Percentiles rank a stretch among this genome's conserved stretches.
phyloP scores from a whole-genome alignment of 2,329 filamentous ascomycete genomes.

The Aspergillus cejpii region DNA sequence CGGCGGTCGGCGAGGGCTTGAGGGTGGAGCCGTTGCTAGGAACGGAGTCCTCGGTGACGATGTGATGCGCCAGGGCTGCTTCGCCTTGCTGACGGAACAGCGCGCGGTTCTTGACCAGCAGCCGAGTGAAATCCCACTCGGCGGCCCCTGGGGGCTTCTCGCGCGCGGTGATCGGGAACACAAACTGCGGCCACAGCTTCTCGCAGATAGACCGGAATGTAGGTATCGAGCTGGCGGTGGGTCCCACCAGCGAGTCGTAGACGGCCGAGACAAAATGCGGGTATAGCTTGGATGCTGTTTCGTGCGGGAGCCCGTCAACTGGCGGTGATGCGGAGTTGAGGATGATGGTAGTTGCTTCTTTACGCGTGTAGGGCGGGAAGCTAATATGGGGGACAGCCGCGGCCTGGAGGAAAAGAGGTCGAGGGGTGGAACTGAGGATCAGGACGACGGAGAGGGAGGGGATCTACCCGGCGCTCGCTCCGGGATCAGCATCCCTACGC shows the following conservation, averaged over 20 bases:
- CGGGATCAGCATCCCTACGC: no score
- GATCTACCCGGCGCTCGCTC: conserved; percentile 53
- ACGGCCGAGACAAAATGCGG: conserved; percentile 73
- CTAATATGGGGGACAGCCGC: conserved; percentile 68
- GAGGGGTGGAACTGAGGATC: conserved; percentile 62
- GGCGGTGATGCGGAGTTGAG: conserved; percentile 47
- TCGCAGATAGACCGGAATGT: conserved; percentile 63
- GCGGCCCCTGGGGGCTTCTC: conserved; percentile 41
- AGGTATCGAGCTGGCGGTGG: conserved; percentile 71
- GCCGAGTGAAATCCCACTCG: conserved; percentile 71
- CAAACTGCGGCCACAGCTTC: conserved; percentile 79
- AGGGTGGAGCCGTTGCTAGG: conserved; percentile 6
- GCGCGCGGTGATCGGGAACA: conserved; percentile 67
- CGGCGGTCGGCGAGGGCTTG: conserved; percentile 18
- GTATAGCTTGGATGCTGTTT: conserved; percentile 35
- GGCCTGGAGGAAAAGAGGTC: conserved; percentile 62
- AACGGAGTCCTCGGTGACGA: conserved; percentile 29
- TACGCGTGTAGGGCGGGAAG: conserved; percentile 77
- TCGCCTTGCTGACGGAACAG: conserved; percentile 45
- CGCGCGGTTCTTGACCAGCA: conserved; percentile 55
- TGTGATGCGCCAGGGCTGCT: conserved; percentile 38
- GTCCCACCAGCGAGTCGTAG: conserved; percentile 77
- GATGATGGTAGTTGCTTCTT: conserved; percentile 72
- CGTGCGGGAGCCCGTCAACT: conserved; percentile 26
- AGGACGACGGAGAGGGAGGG: conserved; percentile 70